A percentile compares a stretch with the other conserved stretches of the same genome.
Conservation (phyloP, 2,329 filamentous ascomycete genomes). For the Neonectria magnoliae region DNA sequence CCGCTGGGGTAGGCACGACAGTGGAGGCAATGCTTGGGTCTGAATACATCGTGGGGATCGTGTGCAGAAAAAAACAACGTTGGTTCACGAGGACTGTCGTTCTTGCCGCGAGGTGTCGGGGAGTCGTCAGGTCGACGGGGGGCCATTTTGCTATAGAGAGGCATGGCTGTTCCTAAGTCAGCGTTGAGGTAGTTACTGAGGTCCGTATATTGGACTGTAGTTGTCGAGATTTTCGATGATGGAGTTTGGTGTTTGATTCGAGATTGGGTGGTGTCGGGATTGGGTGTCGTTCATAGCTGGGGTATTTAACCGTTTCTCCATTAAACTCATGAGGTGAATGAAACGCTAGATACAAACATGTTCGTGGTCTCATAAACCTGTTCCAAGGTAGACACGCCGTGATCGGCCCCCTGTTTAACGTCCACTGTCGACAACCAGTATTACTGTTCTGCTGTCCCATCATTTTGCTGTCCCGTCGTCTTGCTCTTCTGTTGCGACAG, state of each 20-base stretch:
- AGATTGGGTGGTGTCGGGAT: not conserved
- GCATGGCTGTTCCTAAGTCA: not conserved
- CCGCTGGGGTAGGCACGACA: conserved; percentile 10
- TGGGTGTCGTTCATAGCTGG: not conserved
- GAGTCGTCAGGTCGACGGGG: conserved; percentile 6
- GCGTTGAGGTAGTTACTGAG: not conserved
- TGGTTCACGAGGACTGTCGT: not conserved
- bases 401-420: conserved; percentile 1
- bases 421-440: conserved; percentile 3
- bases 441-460: conserved; percentile 2
- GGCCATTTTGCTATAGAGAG: not conserved
- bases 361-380: conserved; percentile 16
- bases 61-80: not conserved
- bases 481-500: not conserved
- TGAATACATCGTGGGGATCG: not conserved
- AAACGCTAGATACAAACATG: conserved; percentile 17
- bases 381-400: conserved; percentile 7
- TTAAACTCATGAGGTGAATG: conserved; percentile 13
- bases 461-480: not conserved
- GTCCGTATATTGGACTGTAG: not conserved
- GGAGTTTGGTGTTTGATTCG: not conserved
- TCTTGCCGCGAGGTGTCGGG: not conserved
- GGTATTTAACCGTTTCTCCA: not conserved
- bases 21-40: conserved; percentile 14
- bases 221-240: not conserved